Conservation (phyloP, 2,329 filamentous ascomycete species). For the Graphilbum fragrans region DNA sequence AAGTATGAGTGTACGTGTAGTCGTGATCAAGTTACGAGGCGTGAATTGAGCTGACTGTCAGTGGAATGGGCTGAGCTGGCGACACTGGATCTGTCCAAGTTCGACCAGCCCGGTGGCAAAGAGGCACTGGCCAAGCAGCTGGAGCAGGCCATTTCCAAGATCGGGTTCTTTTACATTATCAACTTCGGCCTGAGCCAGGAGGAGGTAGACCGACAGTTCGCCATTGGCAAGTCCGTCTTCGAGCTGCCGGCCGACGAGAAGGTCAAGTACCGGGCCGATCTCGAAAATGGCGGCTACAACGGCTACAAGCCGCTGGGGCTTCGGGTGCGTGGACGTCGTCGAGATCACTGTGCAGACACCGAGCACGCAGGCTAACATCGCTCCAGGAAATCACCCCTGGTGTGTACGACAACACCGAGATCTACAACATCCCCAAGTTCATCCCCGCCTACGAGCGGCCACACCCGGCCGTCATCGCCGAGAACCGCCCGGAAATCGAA, state of each 20-base stretch:
- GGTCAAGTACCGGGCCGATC: conserved; percentile 31
- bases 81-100: conserved; percentile 19
- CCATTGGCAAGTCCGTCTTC: conserved; percentile 34
- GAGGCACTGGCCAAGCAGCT: conserved; percentile 20
- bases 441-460: conserved; percentile 28
- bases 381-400: conserved; percentile 13
- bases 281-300: conserved; percentile 37
- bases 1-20: conserved; percentile 18
- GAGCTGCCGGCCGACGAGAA: conserved; percentile 39
- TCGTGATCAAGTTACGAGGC: not conserved
- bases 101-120: conserved; percentile 20
- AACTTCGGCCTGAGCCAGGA: conserved; percentile 45
- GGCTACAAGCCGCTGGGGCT: conserved; percentile 32
- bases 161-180: conserved; percentile 43
- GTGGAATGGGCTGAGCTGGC: conserved; percentile 12
- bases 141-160: conserved; percentile 31
- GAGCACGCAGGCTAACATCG: not conserved
- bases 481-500: conserved; percentile 41
- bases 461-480: conserved; percentile 32
- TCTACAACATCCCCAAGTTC: conserved; percentile 50
- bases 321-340: conserved; percentile 1
- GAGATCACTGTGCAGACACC: no score
- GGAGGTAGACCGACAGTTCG: conserved; percentile 42
- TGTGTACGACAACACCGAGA: conserved; percentile 41
- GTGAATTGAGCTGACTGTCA: not conserved